phyloP scores from a whole-genome alignment of 2,329 filamentous ascomycete genomes.

The Mycosphaerella arachidis region DNA sequence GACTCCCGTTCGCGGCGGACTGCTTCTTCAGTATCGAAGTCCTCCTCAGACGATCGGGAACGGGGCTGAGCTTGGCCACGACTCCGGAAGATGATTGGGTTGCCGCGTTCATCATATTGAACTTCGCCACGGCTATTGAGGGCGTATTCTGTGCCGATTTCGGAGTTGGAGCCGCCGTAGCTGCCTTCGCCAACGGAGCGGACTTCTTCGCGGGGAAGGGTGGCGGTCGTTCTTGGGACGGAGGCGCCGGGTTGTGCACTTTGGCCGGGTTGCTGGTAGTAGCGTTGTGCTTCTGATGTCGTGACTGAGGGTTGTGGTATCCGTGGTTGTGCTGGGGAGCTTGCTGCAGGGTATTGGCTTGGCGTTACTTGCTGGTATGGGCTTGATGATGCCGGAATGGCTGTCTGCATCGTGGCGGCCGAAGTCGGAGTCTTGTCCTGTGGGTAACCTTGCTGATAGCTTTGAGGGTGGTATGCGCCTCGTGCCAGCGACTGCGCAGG shows the following conservation, averaged over 20 bases:
- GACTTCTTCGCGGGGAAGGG: conserved; percentile 15
- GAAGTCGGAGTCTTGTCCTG: conserved; percentile 9
- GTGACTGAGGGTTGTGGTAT: conserved; percentile 10
- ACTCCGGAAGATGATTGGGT: conserved; percentile 52
- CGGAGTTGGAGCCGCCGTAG: conserved; percentile 49
- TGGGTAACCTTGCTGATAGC: conserved; percentile 8
- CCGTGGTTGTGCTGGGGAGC: conserved; percentile 6
- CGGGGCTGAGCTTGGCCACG: conserved; percentile 10
- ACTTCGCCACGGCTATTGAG: conserved; percentile 59
- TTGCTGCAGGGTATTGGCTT: conserved; percentile 8
- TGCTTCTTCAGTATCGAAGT: conserved; percentile 52
- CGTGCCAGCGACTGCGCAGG: conserved; percentile 24
- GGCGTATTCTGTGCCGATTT: conserved; percentile 69
- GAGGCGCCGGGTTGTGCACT: conserved; percentile 22
- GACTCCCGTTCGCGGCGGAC: conserved; percentile 47
- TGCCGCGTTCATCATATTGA: conserved; percentile 57
- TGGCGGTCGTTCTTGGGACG: conserved; percentile 31
- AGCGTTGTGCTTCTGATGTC: conserved; percentile 31
- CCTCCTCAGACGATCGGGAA: conserved; percentile 40
- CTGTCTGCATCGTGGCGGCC: conserved; percentile 13
- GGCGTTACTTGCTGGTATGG: conserved; percentile 1
- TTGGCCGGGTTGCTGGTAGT: conserved; percentile 45
- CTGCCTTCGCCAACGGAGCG: conserved; percentile 23
- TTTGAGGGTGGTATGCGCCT: conserved; percentile 15
- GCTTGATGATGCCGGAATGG: conserved; percentile 3